Evolutionary conservation across 225 moss, liverwort and hornwort genomes (phyloP).

Genomic region (Sphagnum contortum): DNA sequence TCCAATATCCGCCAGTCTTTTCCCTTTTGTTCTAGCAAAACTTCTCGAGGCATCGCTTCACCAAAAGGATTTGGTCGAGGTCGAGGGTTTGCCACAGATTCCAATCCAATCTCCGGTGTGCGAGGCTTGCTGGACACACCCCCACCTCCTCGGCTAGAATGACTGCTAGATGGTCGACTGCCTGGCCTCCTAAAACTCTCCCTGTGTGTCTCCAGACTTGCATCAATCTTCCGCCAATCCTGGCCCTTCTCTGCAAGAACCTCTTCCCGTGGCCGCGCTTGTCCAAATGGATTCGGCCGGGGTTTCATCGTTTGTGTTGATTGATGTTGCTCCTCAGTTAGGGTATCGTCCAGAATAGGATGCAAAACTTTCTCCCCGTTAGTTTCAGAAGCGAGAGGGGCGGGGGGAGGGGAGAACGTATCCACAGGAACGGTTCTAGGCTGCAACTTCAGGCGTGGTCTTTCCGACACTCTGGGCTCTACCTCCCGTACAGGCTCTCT

Average conservation of each 20-base stretch:
- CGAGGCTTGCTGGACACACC: conserved; percentile 45
- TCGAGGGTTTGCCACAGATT: conserved; percentile 30
- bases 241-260: conserved; percentile 94
- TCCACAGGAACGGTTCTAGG: conserved; percentile 59
- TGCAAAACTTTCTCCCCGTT: conserved; percentile 53
- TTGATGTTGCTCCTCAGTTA: conserved; percentile 22
- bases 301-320: conserved; percentile 53
- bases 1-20: conserved; percentile 60
- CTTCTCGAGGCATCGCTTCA: conserved; percentile 62
- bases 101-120: conserved; percentile 55
- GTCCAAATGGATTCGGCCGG: conserved; percentile 72
- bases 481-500: conserved; percentile 35
- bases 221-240: conserved; percentile 93
- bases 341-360: conserved; percentile 9
- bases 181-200: conserved; percentile 67
- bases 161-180: conserved; percentile 67
- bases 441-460: conserved; percentile 71
- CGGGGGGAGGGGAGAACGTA: conserved; percentile 20
- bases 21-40: conserved; percentile 48
- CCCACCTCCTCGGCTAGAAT: conserved; percentile 6
- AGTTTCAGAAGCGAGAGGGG: conserved; percentile 20
- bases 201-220: conserved; percentile 67
- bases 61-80: conserved; percentile 68
- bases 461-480: conserved; percentile 52
- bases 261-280: conserved; percentile 82